These are phyloP conservation scores for Lanmaoa rubissima DNA, from an alignment of 768 basidiomycete genomes.

Conservation along the genomic window DNA sequence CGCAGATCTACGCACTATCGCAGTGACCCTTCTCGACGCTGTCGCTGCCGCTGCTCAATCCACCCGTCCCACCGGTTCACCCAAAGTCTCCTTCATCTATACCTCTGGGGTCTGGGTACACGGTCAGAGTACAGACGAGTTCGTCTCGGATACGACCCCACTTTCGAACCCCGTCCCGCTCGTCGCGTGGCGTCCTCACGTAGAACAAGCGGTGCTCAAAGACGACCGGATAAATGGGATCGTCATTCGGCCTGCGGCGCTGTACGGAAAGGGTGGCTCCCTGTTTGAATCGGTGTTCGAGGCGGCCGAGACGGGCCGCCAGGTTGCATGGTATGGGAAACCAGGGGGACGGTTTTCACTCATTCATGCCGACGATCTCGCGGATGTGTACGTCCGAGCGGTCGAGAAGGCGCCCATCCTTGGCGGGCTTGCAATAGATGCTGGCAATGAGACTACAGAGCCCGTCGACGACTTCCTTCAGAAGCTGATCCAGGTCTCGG, in stretches of 20 bases:
- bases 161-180: conserved; percentile 12
- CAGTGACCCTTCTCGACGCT: conserved; percentile 18
- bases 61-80: conserved; percentile 16
- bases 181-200: conserved; percentile 20
- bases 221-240: conserved; percentile 30
- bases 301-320: conserved; percentile 14
- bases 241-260: conserved; percentile 32
- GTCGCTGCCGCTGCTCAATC: conserved; percentile 15
- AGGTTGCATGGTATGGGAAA: conserved; percentile 26
- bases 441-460: conserved; percentile 31
- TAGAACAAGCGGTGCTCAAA: conserved; percentile 17
- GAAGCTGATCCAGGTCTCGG: conserved; percentile 26
- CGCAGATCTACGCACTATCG: conserved; percentile 8
- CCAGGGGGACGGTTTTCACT: conserved; percentile 26
- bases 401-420: conserved; percentile 33
- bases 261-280: conserved; percentile 32
- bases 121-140: conserved; percentile 15
- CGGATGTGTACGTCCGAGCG: conserved; percentile 34
- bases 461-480: conserved; percentile 29
- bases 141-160: conserved; percentile 20
- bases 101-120: conserved; percentile 34
- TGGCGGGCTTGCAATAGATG: conserved; percentile 32
- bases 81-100: conserved; percentile 34
- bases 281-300: conserved; percentile 25
- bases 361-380: conserved; percentile 36